phyloP scores from a whole-genome alignment of 2,329 filamentous ascomycete species.

The Pestalotiopsis sp. region DNA sequence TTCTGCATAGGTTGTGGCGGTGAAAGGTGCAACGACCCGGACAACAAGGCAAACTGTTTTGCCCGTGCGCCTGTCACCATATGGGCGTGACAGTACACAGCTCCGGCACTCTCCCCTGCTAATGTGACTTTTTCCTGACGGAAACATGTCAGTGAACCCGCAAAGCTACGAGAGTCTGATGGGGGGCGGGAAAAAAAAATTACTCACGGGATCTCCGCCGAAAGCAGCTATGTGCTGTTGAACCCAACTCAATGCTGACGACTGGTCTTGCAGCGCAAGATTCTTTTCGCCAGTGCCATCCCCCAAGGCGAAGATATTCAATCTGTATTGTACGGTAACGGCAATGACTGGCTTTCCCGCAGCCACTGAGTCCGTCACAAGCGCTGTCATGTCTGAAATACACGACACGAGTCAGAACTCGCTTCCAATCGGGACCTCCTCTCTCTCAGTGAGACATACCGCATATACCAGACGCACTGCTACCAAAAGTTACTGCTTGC shows the following conservation, averaged over 20 bases:
- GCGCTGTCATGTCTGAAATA: constrained; percentile 32
- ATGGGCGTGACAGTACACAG: constrained; percentile 46
- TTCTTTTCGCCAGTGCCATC: constrained; percentile 34
- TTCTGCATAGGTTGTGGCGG: constrained; percentile 39
- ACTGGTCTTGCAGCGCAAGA: constrained; percentile 46
- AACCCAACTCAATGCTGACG: constrained; percentile 59
- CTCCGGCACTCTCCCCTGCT: constrained; percentile 48
- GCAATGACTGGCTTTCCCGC: constrained; percentile 39
- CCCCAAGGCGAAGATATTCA: constrained; percentile 6
- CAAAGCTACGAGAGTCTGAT: no score
- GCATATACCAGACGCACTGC: constrained; percentile 41
- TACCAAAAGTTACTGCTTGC: constrained; percentile 46
- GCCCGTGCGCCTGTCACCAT: constrained; percentile 33
- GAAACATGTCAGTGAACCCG: no score
- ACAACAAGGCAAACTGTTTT: constrained; percentile 39
- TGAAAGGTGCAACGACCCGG: constrained; percentile 44
- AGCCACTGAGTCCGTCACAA: constrained; percentile 38
- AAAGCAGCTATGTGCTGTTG: constrained; percentile 39
- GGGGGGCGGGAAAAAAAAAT: no score
- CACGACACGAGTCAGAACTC: neutral
- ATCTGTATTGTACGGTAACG: constrained; percentile 38
- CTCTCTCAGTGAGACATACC: constrained; percentile 21
- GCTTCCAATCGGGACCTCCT: neutral
- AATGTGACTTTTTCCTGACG: constrained; percentile 41
- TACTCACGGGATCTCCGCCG: constrained; percentile 29